Base-by-base conservation (phyloP, 202 grass and related monocot genomes). In the Elaeis oleifera region DNA sequence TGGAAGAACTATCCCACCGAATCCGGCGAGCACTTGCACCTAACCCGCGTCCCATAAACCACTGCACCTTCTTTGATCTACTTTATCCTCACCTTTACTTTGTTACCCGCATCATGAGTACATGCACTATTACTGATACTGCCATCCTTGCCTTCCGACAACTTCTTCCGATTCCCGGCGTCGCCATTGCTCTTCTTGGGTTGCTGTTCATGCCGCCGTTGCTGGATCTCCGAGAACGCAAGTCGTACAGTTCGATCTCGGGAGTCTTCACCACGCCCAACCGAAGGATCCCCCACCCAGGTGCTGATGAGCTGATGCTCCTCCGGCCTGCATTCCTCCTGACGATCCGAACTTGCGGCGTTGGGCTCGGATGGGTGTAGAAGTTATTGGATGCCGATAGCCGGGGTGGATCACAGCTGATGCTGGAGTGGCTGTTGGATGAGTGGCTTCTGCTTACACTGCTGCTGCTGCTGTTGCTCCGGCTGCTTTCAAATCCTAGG, bases 361-460 rank as follows among this genome's bases (percentile, higher is more conserved):
- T 86, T 9, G 94, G 94, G 75, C 94, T 97, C 48, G 88, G 94
- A 23, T 83, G 81, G 16, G 85, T 65, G 82, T 84, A 92, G 68
- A 91, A 58, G 61, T 84, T 91, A 74, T 81, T 92, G 48, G 94
- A 73, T 18, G 73, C 53, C 3, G 84, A 84, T 0, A 65, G 64
- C 67, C 75, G 83, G 24, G 70, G 75, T 7, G 62, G 74, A 5
- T 24, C 26, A 0, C 65, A 50, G 31, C 53, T 4, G 25, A 67
- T 19, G 31, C 58, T 56, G 6, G 78, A 66, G 39, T 59, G 29
- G 65, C 84, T 81, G 51, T 84, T 86, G 4, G 84, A 83, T 22
- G 88, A 97, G 19, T 88, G 77, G 63, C 87, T 81, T 18, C 88
- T 74, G 70, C 89, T 96, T 2, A 91, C 81, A 58, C 82, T 81